These are phyloP conservation scores for Acanthamoeba lenticulata DNA, from an alignment of 208 protist species.

Conservation along the genomic window DNA sequence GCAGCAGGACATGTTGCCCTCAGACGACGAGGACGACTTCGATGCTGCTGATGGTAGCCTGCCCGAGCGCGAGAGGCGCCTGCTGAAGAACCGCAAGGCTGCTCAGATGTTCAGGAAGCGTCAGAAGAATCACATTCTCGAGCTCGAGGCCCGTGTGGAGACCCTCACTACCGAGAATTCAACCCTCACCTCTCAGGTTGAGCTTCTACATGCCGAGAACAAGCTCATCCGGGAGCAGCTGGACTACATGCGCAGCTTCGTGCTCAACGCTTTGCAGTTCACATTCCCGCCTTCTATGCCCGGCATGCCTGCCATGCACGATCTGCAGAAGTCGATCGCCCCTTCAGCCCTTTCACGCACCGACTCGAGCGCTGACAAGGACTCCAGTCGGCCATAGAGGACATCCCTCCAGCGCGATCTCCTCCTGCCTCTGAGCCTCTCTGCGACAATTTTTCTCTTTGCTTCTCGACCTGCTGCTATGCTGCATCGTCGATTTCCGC, in stretches of 20 bases:
- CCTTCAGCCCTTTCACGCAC: neutral
- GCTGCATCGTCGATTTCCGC: too few species aligned
- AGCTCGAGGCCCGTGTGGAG: slow-evolving; percentile 28
- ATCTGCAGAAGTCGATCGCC: neutral
- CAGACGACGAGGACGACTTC: neutral
- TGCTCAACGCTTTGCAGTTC: slow-evolving; percentile 56
- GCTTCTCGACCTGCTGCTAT: too few species aligned
- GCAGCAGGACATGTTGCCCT: neutral
- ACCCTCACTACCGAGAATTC: slow-evolving; percentile 54
- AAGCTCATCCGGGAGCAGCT: slow-evolving; percentile 67
- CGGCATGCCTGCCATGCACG: neutral
- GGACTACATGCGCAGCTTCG: slow-evolving; percentile 57
- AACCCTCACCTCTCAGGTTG: slow-evolving; percentile 38
- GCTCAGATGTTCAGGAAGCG: slow-evolving; percentile 60
- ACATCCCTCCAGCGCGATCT: neutral
- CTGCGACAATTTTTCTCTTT: neutral
- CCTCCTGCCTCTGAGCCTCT: too few species aligned
- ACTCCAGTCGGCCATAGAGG: neutral
- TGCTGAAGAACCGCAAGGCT: slow-evolving; percentile 64
- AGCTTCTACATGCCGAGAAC: slow-evolving; percentile 47
- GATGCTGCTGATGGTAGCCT: neutral
- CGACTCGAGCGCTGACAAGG: neutral
- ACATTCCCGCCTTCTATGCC: neutral
- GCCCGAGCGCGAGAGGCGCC: neutral
- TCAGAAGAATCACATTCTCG: slow-evolving; percentile 50